Conservation (phyloP, 73 alveolate genomes). For the Uronychia binucleata region DNA sequence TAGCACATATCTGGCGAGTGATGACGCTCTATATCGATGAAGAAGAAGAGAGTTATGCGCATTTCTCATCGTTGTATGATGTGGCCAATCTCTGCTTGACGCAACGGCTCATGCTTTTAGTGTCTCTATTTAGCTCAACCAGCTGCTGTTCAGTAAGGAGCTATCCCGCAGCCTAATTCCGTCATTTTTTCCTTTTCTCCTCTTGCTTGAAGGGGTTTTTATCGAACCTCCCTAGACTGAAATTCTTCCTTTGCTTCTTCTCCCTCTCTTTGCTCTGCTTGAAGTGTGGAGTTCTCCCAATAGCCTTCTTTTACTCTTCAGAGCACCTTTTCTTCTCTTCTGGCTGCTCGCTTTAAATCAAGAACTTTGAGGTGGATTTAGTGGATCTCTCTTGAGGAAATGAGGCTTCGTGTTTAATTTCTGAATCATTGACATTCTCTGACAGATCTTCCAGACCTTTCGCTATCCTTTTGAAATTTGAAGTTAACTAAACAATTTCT, state of each 20-base stretch:
- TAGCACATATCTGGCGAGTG: not conserved
- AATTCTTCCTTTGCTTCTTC: not conserved
- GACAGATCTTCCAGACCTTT: not conserved
- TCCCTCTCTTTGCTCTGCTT: not conserved
- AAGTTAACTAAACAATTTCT: not conserved
- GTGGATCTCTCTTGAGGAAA: no score
- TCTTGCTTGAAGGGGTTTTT: not conserved
- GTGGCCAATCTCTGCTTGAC: not conserved
- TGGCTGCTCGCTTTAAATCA: no score
- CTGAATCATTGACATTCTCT: not conserved
- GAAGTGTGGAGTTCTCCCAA: no score
- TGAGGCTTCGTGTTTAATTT: no score
- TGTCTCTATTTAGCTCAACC: not conserved
- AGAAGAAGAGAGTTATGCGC: not conserved
- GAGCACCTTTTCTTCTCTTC: no score
- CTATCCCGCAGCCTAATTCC: not conserved
- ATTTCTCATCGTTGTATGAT: not conserved
- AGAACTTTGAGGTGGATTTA: no score
- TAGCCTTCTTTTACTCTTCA: no score
- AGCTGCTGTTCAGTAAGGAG: not conserved
- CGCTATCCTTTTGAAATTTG: not conserved
- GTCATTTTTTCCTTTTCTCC: not conserved
- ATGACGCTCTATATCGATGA: not conserved
- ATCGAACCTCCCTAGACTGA: not conserved
- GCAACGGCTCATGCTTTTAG: not conserved